Base-by-base conservation (phyloP, 2,329 filamentous ascomycete species). In the Stachybotrys chartarum region DNA sequence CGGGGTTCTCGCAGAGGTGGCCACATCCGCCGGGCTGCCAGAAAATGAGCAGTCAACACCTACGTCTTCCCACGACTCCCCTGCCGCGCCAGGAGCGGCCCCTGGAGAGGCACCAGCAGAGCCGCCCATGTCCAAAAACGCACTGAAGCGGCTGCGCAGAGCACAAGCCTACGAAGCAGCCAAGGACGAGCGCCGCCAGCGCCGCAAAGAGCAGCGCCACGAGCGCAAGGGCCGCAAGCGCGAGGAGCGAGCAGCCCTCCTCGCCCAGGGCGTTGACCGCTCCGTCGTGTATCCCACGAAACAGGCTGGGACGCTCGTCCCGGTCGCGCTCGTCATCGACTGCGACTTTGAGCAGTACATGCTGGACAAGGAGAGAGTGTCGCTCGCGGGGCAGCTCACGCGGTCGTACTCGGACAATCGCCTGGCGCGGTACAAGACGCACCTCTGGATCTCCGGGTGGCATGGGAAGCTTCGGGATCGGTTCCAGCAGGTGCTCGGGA, bases 331-430 rank as follows among this genome's bases (percentile, higher is more conserved):
- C 61, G 78, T 99, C 57, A 76, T 99, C 59, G 94, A 99, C 74
- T 97, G 93, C 72, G 85, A 89, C 61, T 99, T 95, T 68, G 92
- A 99, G 69, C 78, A 88, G 47, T 82, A 92, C 66, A 99, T 99
- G 94, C 80, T 79, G 52, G 88, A 93, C 44, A 87, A 88, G 62
- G 94, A 99, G 72, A 78, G 89, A 32, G 85, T 92, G 55, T 96
- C 91, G 5, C 79, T 99, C 12, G 83, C 84, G 1, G 83, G 85
- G 56, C 94, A 99, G 71, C 79, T 99, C 58, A 96, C 91, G 8
- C 79, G 94, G 55, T 88, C 83, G 56, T 99, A 99, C 72, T 91
- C 91, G 18, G 91, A 96, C 65, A 97, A 97, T 71, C 83, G 82
- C 57, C 83, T 81, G 55, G 79, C 87, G 0, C 73, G 69, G 7